Conservation (phyloP, 2,329 filamentous ascomycete species). For the Huntiella moniliformis region DNA sequence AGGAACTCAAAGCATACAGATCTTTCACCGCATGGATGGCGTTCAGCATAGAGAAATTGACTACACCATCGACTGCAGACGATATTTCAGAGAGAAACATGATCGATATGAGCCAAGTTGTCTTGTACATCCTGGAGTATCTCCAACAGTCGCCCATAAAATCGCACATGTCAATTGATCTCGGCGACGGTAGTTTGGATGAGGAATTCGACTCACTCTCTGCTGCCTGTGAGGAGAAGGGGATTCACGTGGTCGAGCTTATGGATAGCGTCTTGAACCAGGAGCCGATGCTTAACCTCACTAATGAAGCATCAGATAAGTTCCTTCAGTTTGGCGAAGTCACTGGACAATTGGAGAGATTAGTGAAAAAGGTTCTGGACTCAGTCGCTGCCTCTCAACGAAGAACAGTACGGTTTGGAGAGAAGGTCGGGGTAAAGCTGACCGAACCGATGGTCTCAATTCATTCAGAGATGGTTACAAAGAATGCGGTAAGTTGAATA, state of each 20-base stretch:
- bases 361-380: slow-evolving; percentile 43
- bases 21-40: slow-evolving; percentile 72
- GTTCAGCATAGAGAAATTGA: slow-evolving; percentile 62
- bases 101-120: slow-evolving; percentile 52
- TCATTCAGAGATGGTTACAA: slow-evolving; percentile 38
- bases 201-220: slow-evolving; percentile 16
- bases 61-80: slow-evolving; percentile 41
- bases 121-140: slow-evolving; percentile 59
- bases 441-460: slow-evolving; percentile 27
- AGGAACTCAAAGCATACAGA: slow-evolving; percentile 59
- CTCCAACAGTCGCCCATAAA: slow-evolving; percentile 47
- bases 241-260: not conserved
- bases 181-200: slow-evolving; percentile 8
- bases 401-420: slow-evolving; percentile 48
- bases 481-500: slow-evolving; percentile 4
- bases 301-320: slow-evolving; percentile 24
- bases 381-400: slow-evolving; percentile 52
- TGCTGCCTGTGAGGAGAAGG: slow-evolving; percentile 13
- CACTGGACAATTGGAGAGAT: slow-evolving; percentile 27
- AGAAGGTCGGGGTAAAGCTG: slow-evolving; percentile 27
- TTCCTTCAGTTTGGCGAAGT: slow-evolving; percentile 46
- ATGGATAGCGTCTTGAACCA: slow-evolving; percentile 13
- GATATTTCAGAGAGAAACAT: slow-evolving; percentile 65
- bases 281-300: slow-evolving; percentile 26
- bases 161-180: slow-evolving; percentile 33